These are phyloP conservation scores for Penicillium nordicum DNA, from an alignment of 2,329 filamentous ascomycete species.

Conservation along the genomic window DNA sequence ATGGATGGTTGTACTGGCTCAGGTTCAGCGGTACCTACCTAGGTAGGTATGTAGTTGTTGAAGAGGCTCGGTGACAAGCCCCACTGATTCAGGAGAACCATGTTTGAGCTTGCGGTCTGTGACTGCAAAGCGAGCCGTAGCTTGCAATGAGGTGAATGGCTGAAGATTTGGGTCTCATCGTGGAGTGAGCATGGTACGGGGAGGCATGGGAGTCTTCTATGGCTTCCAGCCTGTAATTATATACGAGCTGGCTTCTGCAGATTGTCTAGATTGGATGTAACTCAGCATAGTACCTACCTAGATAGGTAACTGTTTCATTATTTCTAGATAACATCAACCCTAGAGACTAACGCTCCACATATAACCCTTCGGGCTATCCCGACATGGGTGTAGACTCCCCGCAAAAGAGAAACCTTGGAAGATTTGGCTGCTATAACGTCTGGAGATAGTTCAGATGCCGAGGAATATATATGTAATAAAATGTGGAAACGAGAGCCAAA, in stretches of 20 bases:
- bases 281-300: too few relatives aligned
- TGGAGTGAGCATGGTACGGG: not conserved
- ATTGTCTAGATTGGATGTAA: not conserved
- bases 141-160: not conserved
- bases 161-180: not conserved
- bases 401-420: not conserved
- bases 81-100: conserved; percentile 5
- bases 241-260: not conserved
- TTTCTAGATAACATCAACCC: too few relatives aligned
- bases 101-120: conserved; percentile 2
- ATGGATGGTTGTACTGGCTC: not conserved
- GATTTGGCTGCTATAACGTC: not conserved
- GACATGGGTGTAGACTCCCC: not conserved
- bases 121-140: not conserved
- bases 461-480: too few relatives aligned
- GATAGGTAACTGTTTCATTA: too few relatives aligned
- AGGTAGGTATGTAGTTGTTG: not conserved
- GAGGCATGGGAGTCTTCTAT: not conserved
- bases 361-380: not conserved
- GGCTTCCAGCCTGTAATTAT: not conserved
- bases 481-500: not conserved
- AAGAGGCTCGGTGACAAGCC: conserved; percentile 8
- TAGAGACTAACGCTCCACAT: not conserved
- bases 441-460: not conserved
- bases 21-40: not conserved